Conservation (phyloP, 2,329 filamentous ascomycete species). For the Curvularia spicifera region DNA sequence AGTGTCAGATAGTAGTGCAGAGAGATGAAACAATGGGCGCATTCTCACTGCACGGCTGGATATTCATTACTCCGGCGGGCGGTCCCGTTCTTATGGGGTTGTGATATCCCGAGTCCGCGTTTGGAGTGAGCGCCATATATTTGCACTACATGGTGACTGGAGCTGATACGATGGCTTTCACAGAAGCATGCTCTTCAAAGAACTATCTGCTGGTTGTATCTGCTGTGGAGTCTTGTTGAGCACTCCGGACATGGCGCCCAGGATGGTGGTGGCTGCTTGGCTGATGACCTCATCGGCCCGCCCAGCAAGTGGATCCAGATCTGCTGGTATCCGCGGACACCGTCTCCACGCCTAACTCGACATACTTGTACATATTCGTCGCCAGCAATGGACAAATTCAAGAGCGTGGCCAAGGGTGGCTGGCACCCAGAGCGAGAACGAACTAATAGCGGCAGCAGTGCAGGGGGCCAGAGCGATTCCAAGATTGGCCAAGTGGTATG, state of each 20-base stretch:
- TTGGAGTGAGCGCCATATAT: background rate
- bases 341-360: constrained; percentile 20
- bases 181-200: background rate
- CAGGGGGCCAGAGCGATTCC: constrained; percentile 53
- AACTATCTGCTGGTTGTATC: background rate
- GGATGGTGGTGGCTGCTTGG: constrained; percentile 20
- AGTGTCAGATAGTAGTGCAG: constrained; percentile 5
- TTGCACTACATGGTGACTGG: background rate
- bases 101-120: background rate
- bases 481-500: constrained; percentile 61
- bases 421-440: constrained; percentile 53
- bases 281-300: constrained; percentile 34
- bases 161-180: background rate
- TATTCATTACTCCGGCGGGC: background rate
- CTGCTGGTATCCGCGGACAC: constrained; percentile 12
- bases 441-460: constrained; percentile 13
- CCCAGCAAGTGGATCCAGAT: constrained; percentile 9
- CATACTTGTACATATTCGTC: constrained; percentile 5
- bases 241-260: constrained; percentile 1
- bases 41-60: constrained; percentile 2
- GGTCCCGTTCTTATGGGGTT: background rate
- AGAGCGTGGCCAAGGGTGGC: constrained; percentile 55
- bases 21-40: background rate
- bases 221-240: background rate
- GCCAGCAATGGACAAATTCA: constrained; percentile 46